These are phyloP conservation scores for Neophaeococcomyces aloes DNA, from an alignment of 2,329 filamentous ascomycete genomes.

Conservation along the genomic window DNA sequence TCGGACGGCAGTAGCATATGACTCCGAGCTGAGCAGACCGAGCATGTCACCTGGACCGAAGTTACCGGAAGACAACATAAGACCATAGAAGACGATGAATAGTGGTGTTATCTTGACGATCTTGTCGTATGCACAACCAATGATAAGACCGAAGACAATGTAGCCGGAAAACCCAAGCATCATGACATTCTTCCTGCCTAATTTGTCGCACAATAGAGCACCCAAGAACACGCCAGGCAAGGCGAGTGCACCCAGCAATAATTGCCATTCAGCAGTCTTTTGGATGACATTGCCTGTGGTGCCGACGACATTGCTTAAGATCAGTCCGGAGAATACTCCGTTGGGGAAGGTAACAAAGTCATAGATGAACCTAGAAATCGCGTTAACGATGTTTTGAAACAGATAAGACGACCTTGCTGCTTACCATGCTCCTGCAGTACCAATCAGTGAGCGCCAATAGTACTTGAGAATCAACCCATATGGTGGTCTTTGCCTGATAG, in stretches of 20 bases:
- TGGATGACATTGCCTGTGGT: too few species aligned
- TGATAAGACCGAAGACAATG: constrained; percentile 41
- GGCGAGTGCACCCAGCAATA: too few species aligned
- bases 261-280: too few species aligned
- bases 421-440: too few species aligned
- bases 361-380: constrained; percentile 43
- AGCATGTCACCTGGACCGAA: constrained; percentile 40
- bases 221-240: constrained; percentile 41
- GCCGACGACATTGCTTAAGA: too few species aligned
- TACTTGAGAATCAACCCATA: constrained; percentile 40
- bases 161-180: constrained; percentile 39
- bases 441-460: constrained; percentile 43
- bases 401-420: too few species aligned
- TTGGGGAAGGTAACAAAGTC: constrained; percentile 48
- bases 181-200: constrained; percentile 43
- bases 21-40: constrained; percentile 34
- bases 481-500: constrained; percentile 38
- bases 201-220: constrained; percentile 39
- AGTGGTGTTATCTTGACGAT: constrained; percentile 41
- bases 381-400: too few species aligned
- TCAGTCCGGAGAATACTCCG: constrained; percentile 45
- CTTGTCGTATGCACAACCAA: constrained; percentile 37
- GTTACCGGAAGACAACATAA: constrained; percentile 41
- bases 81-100: constrained; percentile 43
- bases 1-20: constrained; percentile 41